These are phyloP conservation scores for Lyophyllum decastes DNA, from an alignment of 768 basidiomycete genomes.

Conservation along the genomic window DNA sequence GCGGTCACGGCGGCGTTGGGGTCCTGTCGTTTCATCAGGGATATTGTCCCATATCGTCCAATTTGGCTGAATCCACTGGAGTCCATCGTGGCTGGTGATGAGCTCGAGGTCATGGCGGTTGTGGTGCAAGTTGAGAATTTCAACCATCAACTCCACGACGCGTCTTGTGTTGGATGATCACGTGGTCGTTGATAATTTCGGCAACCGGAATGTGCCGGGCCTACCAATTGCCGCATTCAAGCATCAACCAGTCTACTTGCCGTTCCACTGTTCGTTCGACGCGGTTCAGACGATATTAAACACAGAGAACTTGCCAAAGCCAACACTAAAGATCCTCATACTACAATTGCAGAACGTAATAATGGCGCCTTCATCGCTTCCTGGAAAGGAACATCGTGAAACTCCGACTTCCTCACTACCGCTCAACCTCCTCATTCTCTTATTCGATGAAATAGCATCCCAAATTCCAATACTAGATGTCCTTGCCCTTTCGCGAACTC, in stretches of 20 bases:
- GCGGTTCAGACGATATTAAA: no score
- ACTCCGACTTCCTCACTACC: not conserved
- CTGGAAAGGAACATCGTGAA: not conserved
- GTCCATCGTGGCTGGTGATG: conserved; percentile 16
- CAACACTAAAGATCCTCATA: no score
- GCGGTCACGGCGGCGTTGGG: conserved; percentile 53
- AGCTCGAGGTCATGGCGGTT: conserved; percentile 1
- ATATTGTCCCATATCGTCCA: conserved; percentile 68
- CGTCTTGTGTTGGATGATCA: not conserved
- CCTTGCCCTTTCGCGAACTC: conserved; percentile 9
- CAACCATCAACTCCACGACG: not conserved
- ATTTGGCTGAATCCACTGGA: conserved; percentile 34
- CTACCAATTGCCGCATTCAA: not conserved
- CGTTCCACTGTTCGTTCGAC: no score
- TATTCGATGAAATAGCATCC: conserved; percentile 10
- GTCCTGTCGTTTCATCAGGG: conserved; percentile 57
- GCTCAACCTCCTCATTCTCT: conserved; percentile 7
- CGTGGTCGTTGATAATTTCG: not conserved
- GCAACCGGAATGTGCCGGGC: not conserved
- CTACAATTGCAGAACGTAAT: no score
- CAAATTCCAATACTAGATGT: conserved; percentile 6
- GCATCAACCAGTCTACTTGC: no score
- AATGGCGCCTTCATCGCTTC: not conserved
- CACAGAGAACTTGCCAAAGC: no score
- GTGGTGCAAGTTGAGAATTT: not conserved